A percentile compares a stretch with the other conserved stretches of the same genome.
phyloP scores from a whole-genome alignment of 1,284 basidiomycete species.

The Boletellus sp. region DNA sequence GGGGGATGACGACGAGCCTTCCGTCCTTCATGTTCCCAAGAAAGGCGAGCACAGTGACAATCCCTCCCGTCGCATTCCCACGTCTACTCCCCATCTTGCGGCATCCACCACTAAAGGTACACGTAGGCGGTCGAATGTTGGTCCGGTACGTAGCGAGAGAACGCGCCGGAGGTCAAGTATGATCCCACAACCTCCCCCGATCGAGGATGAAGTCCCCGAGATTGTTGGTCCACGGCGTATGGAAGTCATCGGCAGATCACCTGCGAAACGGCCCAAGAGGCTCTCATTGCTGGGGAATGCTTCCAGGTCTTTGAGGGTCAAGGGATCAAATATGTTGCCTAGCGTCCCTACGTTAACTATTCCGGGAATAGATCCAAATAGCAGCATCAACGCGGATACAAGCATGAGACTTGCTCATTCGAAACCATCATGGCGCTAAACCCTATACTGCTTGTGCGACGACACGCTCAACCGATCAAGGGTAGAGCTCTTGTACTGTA shows the following conservation, averaged over 20 bases:
- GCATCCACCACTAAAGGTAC: constrained; percentile 34
- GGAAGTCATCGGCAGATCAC: constrained; percentile 46
- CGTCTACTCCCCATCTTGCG: constrained; percentile 44
- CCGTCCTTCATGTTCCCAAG: constrained; percentile 33
- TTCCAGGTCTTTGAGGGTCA: constrained; percentile 30
- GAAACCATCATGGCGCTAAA: constrained; percentile 31
- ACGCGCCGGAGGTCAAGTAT: constrained; percentile 69
- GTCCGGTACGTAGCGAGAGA: constrained; percentile 67
- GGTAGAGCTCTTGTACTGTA: constrained; percentile 22
- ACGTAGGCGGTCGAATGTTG: constrained; percentile 70
- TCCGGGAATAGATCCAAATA: constrained; percentile 28
- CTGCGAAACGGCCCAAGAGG: constrained; percentile 62
- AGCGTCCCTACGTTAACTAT: constrained; percentile 15
- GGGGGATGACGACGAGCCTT: constrained; percentile 13
- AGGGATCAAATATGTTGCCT: constrained; percentile 21
- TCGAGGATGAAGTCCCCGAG: constrained; percentile 27
- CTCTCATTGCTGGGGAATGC: constrained; percentile 47
- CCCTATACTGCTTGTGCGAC: neutral
- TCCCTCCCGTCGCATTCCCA: constrained; percentile 46
- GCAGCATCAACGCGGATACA: constrained; percentile 26
- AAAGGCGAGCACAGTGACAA: constrained; percentile 39
- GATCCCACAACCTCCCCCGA: constrained; percentile 62
- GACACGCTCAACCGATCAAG: constrained; percentile 6
- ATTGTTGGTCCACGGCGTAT: constrained; percentile 40
- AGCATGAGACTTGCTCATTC: constrained; percentile 18